These are phyloP conservation scores for Cercospora citrullina DNA, from an alignment of 2,329 filamentous ascomycete genomes.

Conservation along the genomic window DNA sequence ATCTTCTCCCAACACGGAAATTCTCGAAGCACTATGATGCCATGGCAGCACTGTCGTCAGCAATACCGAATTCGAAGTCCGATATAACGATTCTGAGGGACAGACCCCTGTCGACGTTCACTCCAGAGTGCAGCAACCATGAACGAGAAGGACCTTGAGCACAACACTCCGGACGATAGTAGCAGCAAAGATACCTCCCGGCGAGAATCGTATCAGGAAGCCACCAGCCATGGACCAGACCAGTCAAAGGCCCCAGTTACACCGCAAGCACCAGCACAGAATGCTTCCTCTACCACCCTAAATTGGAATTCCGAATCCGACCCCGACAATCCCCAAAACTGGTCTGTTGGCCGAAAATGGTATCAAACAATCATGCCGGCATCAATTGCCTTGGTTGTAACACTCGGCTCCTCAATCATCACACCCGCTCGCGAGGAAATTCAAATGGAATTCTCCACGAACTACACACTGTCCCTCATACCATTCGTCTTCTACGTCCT, in stretches of 20 bases:
- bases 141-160: neutral
- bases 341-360: neutral
- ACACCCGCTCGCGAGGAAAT: neutral
- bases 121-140: neutral
- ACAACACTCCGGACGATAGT: neutral
- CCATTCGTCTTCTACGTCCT: neutral
- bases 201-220: neutral
- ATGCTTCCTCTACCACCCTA: neutral
- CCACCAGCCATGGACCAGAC: neutral
- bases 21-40: neutral
- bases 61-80: neutral
- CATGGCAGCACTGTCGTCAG: neutral
- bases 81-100: neutral
- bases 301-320: neutral
- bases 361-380: neutral
- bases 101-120: neutral
- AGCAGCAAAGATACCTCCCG: neutral
- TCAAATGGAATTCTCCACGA: neutral
- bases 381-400: neutral
- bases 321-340: neutral
- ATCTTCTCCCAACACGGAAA: neutral
- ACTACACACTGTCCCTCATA: neutral
- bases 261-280: neutral
- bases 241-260: neutral
- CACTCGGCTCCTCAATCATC: neutral